phyloP scores from a whole-genome alignment of 495 filamentous ascomycete species.

The Tuber microsphaerosporum region DNA sequence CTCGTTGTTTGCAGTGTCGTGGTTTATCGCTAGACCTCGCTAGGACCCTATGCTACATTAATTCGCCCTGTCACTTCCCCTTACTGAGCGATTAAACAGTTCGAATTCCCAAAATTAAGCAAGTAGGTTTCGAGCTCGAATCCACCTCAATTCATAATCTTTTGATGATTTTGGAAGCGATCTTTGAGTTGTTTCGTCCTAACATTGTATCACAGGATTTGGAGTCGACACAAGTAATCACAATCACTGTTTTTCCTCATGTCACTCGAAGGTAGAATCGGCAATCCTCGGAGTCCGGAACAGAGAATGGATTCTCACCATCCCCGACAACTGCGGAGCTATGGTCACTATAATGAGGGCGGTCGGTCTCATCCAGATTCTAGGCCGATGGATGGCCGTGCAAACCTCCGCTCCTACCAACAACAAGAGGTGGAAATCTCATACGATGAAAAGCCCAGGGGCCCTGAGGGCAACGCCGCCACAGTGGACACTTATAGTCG shows the following conservation, averaged over 20 bases:
- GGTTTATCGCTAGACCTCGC: background rate
- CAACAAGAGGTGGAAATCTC: constrained; percentile 31
- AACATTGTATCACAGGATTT: background rate
- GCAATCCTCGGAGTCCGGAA: constrained; percentile 31
- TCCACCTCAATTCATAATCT: background rate
- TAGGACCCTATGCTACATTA: background rate
- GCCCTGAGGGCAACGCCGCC: constrained; percentile 9
- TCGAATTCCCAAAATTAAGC: background rate
- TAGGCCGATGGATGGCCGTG: constrained; percentile 32
- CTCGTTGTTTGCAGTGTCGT: background rate
- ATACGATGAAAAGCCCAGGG: constrained; percentile 33
- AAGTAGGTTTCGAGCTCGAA: constrained; percentile 1
- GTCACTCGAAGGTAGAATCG: constrained; percentile 27
- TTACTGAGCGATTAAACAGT: background rate
- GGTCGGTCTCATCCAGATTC: constrained; percentile 30
- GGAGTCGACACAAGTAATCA: background rate
- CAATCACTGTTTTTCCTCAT: constrained; percentile 7
- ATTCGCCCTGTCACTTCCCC: background rate
- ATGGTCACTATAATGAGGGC: constrained; percentile 33
- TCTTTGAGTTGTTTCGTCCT: background rate
- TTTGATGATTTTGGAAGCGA: background rate
- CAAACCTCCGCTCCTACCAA: constrained; percentile 28
- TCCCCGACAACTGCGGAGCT: constrained; percentile 33
- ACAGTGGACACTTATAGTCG: constrained; percentile 26
- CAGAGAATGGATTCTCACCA: constrained; percentile 33